Percentiles rank a stretch among this genome's conserved stretches.
phyloP scores from a whole-genome alignment of 2,329 filamentous ascomycete genomes.

The Ascochyta pisi region DNA sequence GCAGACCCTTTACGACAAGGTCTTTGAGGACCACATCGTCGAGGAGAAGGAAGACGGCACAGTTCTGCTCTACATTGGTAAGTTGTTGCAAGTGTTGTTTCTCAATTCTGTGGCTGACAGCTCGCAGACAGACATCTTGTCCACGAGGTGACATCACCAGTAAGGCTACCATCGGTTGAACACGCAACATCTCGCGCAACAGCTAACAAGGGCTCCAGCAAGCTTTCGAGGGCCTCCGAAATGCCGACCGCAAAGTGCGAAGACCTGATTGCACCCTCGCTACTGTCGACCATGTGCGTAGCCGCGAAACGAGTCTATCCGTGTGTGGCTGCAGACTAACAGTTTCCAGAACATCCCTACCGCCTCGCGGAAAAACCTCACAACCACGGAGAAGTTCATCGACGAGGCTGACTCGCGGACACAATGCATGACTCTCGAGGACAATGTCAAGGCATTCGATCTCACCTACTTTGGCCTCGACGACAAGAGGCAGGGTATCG shows the following conservation, averaged over 20 bases:
- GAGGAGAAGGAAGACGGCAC: conserved; percentile 95
- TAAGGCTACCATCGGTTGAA: conserved; percentile 55
- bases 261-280: conserved; percentile 96
- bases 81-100: conserved; percentile 36
- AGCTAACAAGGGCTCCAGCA: conserved; percentile 62
- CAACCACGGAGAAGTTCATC: conserved; percentile 92
- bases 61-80: conserved; percentile 90
- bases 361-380: conserved; percentile 86
- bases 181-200: neutral
- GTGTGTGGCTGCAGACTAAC: conserved; percentile 20
- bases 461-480: conserved; percentile 96
- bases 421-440: conserved; percentile 94
- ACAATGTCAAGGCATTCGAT: conserved; percentile 96
- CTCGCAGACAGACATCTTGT: conserved; percentile 86
- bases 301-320: neutral
- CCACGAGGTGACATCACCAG: conserved; percentile 97
- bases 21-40: conserved; percentile 92
- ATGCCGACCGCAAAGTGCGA: conserved; percentile 85
- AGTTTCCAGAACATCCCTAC: conserved; percentile 84
- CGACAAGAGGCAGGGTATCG: conserved; percentile 96
- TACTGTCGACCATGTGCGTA: conserved; percentile 90
- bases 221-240: conserved; percentile 95
- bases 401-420: conserved; percentile 91
- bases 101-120: conserved; percentile 29
- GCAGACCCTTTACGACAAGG: conserved; percentile 96